Evolutionary conservation across 139 green algal species (phyloP).

Genomic region (Edaphochlamys debaryana): DNA sequence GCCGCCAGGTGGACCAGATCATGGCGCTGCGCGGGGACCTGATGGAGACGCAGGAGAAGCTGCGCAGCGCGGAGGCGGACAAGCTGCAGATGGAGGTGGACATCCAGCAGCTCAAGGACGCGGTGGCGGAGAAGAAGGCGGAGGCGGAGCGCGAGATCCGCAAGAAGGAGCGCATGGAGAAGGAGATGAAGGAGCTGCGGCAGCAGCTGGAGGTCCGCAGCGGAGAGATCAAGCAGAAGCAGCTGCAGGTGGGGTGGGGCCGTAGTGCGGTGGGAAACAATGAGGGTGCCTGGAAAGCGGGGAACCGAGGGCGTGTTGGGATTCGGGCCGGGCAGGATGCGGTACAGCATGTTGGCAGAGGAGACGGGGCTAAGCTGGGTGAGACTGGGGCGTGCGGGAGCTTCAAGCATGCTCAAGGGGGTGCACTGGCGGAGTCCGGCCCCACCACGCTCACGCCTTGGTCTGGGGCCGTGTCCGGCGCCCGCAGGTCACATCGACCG

Average conservation of each 20-base stretch:
- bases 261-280: no score
- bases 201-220: conserved; percentile 71
- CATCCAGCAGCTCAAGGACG: conserved; percentile 70
- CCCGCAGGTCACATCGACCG: conserved; percentile 54
- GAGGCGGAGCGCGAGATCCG: conserved; percentile 82
- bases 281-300: no score
- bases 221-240: conserved; percentile 84
- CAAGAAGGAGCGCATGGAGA: conserved; percentile 83
- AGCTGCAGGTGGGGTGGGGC: no score
- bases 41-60: conserved; percentile 76
- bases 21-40: conserved; percentile 73
- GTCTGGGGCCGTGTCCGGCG: no score
- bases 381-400: no score
- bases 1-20: conserved; percentile 84
- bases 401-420: no score
- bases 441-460: no score
- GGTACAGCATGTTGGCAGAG: no score
- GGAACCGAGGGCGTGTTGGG: no score
- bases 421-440: no score
- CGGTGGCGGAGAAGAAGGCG: conserved; percentile 69
- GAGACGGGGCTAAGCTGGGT: no score
- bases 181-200: conserved; percentile 76
- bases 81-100: conserved; percentile 77
- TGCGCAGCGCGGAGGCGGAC: conserved; percentile 72
- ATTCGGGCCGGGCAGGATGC: no score